Evolutionary conservation across 75 land plant genomes (phyloP), one percentile per base, ranked within the genome.

Genomic region (Chamaecyparis obtusa): DNA sequence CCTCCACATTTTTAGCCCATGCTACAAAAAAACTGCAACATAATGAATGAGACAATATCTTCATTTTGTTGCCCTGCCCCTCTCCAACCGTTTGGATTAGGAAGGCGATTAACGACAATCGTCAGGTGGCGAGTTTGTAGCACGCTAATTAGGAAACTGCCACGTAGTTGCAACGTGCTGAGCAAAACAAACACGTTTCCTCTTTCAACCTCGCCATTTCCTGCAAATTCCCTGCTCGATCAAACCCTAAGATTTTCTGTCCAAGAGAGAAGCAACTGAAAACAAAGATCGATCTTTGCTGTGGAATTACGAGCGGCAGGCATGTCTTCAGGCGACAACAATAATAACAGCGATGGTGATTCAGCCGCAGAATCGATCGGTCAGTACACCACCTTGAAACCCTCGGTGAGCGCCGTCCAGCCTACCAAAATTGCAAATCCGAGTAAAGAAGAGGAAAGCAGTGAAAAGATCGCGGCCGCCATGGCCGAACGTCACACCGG

Each of bases 121-220:
- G 8, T 33, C 36, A 74, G 77, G 77, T 74, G 27, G 77, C 77
- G 77, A 32, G 77, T 35, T 74, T 35, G 32, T 35, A 35, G 36
- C 77, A 74, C 77, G 77, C 32, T 14, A 15, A 74, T 74, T 32
- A 35, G 15, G 35, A 74, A 30, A 32, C 77, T 27, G 77, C 77
- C 77, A 74, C 77, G 77, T 74, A 74, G 35, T 33, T 35, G 77
- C 77, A 74, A 74, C 77, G 77, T 74, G 77, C 35, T 35, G 36
- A 74, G 35, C 3, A 35, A 33, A 74, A 11, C 3, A 9, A 1
- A 13, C 15, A 13, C 77, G 77, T 74, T 13, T 74, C 77, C 32
- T 32, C 15, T 14, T 33, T 74, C 15, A 32, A 32, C 15, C 16
- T 2, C 4, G 13, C 15, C 77, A 74, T 74, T 32, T 74, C 77